Conservation (phyloP, 805 yeast genomes). For the Zygosaccharomyces kombuchaensis region DNA sequence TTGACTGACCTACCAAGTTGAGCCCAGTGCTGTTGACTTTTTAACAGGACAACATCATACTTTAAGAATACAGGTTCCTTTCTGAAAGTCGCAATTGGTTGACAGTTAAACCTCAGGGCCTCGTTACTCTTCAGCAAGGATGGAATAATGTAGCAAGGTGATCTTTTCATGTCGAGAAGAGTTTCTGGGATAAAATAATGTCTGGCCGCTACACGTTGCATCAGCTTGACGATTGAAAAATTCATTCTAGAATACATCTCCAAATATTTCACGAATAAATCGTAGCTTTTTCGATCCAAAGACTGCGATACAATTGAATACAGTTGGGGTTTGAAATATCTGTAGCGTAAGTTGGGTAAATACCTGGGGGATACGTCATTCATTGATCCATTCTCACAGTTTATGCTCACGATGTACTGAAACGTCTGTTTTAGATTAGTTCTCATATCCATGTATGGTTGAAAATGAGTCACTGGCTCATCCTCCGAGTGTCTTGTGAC, state of each 20-base stretch:
- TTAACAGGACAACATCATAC: slow-evolving; percentile 17
- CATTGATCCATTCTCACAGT: slow-evolving; percentile 9
- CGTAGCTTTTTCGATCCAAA: slow-evolving; percentile 10
- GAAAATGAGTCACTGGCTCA: slow-evolving; percentile 11
- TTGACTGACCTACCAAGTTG: slow-evolving; percentile 24
- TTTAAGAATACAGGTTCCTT: slow-evolving; percentile 17
- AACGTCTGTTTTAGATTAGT: slow-evolving; percentile 15
- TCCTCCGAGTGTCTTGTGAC: slow-evolving; percentile 11
- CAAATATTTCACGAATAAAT: slow-evolving; percentile 2
- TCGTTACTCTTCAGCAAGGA: slow-evolving; percentile 15
- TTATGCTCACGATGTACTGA: slow-evolving; percentile 18
- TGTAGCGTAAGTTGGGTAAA: slow-evolving; percentile 16
- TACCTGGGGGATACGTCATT: slow-evolving; percentile 26
- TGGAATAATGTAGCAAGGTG: slow-evolving; percentile 19
- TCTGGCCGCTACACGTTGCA: slow-evolving; percentile 9
- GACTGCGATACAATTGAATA: slow-evolving; percentile 9
- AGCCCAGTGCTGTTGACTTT: slow-evolving; percentile 27
- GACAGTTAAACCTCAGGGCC: slow-evolving; percentile 5
- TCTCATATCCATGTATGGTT: slow-evolving; percentile 8
- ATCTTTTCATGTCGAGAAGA: slow-evolving; percentile 11
- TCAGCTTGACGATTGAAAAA: background rate
- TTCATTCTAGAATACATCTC: background rate
- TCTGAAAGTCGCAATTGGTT: slow-evolving; percentile 2
- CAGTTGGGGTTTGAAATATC: slow-evolving; percentile 14
- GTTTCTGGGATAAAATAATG: slow-evolving; percentile 18